Conservation (phyloP, 345 rosid species). For the Lenwebbia sp. region DNA sequence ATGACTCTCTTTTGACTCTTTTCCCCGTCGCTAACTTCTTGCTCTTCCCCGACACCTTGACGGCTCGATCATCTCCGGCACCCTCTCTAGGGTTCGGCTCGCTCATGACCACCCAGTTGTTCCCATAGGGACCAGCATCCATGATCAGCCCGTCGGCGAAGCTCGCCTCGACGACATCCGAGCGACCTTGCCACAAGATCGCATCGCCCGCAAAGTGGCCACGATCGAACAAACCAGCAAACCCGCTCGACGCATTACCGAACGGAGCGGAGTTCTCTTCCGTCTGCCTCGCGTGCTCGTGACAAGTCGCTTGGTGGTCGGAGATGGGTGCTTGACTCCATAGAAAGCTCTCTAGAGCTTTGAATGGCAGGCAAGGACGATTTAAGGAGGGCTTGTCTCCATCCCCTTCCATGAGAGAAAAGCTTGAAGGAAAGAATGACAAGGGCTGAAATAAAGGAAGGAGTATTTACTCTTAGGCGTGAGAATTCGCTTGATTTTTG, state of each 20-base stretch:
- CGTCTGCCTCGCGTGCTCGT: neutral
- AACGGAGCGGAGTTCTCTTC: neutral
- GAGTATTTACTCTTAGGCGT: neutral
- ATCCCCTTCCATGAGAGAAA: conserved; percentile 23
- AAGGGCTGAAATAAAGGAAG: conserved; percentile 3
- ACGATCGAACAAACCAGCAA: neutral
- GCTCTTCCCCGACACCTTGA: conserved; percentile 9
- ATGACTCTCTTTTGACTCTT: conserved; percentile 34
- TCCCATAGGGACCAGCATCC: conserved; percentile 11
- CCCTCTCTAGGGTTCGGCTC: conserved; percentile 16
- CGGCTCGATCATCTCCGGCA: neutral
- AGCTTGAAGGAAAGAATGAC: conserved; percentile 1
- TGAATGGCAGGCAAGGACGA: conserved; percentile 47
- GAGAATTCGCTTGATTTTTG: conserved; percentile 9
- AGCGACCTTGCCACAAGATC: neutral
- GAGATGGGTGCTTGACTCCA: conserved; percentile 20
- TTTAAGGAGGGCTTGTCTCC: conserved; percentile 4
- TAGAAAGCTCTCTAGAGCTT: conserved; percentile 75
- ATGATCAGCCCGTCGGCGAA: conserved; percentile 14
- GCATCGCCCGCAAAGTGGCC: neutral
- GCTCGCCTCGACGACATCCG: conserved; percentile 14
- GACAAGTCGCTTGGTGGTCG: conserved; percentile 5
- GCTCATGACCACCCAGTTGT: neutral
- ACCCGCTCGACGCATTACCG: neutral
- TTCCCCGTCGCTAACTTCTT: conserved; percentile 11